These are phyloP conservation scores for Pyrus hybrid DNA, from an alignment of 331 rosid species.

Conservation along the genomic window DNA sequence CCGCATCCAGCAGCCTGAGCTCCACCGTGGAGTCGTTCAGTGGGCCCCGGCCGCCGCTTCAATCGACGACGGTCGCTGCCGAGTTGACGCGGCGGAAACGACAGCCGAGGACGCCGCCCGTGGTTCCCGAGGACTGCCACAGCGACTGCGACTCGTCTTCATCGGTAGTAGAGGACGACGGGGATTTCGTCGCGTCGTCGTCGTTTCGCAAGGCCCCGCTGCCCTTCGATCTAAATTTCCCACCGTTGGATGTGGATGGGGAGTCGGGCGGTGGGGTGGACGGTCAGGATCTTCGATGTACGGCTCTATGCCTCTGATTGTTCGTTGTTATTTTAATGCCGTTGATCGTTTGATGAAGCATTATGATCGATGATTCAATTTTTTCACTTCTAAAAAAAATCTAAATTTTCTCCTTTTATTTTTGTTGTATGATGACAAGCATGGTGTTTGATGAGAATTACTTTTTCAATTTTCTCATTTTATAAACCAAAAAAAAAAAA, in stretches of 20 bases:
- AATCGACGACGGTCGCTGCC: neutral
- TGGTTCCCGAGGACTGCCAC: conserved; percentile 69
- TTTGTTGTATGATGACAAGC: neutral
- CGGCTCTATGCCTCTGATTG: conserved; percentile 65
- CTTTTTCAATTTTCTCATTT: conserved; percentile 3
- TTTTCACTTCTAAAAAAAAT: neutral
- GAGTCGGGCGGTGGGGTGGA: conserved; percentile 10
- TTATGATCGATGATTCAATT: conserved; percentile 28
- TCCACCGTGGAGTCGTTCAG: conserved; percentile 83
- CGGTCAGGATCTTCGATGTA: conserved; percentile 53
- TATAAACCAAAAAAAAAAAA: neutral
- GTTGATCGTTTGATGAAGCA: conserved; percentile 9
- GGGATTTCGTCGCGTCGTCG: conserved; percentile 36
- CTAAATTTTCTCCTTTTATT: neutral
- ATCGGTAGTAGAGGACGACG: conserved; percentile 57
- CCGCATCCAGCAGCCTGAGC: conserved; percentile 69
- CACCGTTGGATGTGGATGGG: conserved; percentile 40
- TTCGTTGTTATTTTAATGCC: neutral
- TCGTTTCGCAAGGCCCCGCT: conserved; percentile 36
- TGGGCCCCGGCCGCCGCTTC: conserved; percentile 45
- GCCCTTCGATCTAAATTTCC: conserved; percentile 68
- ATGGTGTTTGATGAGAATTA: conserved; percentile 6
- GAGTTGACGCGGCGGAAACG: conserved; percentile 21
- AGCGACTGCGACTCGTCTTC: conserved; percentile 91
- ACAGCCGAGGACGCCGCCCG: conserved; percentile 50